A percentile compares a stretch with the other conserved stretches of the same genome.
Evolutionary conservation across 768 basidiomycete species (phyloP).

Genomic region (Russula sp.): DNA sequence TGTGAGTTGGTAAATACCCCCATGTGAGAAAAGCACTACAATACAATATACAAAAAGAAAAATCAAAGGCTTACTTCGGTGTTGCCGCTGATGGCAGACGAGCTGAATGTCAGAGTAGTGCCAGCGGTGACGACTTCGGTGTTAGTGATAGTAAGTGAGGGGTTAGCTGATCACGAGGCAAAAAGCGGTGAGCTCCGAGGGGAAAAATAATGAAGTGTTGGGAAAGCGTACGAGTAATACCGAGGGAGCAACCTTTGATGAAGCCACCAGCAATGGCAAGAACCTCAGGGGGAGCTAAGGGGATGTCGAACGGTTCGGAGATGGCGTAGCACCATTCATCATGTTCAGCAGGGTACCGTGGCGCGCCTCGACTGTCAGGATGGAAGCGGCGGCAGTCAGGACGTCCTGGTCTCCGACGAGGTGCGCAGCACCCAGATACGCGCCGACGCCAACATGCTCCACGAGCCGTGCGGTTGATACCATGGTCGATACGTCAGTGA

Average conservation of each 20-base stretch:
- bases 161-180: constrained; percentile 46
- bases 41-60: background rate
- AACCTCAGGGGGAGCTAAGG: constrained; percentile 65
- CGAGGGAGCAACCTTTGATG: constrained; percentile 65
- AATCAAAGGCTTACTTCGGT: constrained; percentile 40
- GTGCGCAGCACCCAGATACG: no score
- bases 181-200: background rate
- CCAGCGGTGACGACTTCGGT: constrained; percentile 54
- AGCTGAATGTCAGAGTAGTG: constrained; percentile 60
- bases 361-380: no score
- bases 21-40: background rate
- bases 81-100: constrained; percentile 52
- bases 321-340: constrained; percentile 56
- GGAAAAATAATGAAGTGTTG: rapidly evolving
- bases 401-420: no score
- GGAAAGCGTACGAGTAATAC: constrained; percentile 47
- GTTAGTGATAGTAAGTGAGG: constrained; percentile 61
- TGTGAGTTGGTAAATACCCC: constrained; percentile 32
- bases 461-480: constrained; percentile 67
- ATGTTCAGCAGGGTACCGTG: constrained; percentile 61
- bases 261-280: constrained; percentile 66
- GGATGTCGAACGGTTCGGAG: constrained; percentile 69
- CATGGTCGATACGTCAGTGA: constrained; percentile 69
- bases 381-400: no score
- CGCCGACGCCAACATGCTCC: constrained; percentile 49